phyloP scores from a whole-genome alignment of 2,329 filamentous ascomycete genomes.

The Phialemonium atrogriseum region DNA sequence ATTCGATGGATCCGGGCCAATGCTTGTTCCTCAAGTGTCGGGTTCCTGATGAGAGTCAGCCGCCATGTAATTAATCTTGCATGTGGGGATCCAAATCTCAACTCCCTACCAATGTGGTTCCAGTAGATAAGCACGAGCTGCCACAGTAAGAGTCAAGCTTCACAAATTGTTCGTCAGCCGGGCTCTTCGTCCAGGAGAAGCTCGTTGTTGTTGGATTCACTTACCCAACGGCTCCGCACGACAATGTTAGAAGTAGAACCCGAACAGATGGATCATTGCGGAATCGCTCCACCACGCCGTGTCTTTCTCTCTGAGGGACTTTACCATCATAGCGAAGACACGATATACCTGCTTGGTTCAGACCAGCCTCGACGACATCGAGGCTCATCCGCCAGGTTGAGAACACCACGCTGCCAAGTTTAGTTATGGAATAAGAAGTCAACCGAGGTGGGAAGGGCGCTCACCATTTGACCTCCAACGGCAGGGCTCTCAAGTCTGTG shows the following conservation, averaged over 20 bases:
- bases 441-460: background rate
- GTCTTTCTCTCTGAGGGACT: constrained; percentile 31
- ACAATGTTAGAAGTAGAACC: constrained; percentile 39
- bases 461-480: constrained; percentile 25
- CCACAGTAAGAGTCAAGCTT: constrained; percentile 38
- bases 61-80: background rate
- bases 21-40: constrained; percentile 21
- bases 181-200: accelerated
- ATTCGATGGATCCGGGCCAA: constrained; percentile 19
- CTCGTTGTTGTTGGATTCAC: constrained; percentile 4
- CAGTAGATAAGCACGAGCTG: constrained; percentile 38
- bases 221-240: constrained; percentile 44
- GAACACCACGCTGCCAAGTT: constrained; percentile 34
- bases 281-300: constrained; percentile 31
- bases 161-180: background rate
- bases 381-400: constrained; percentile 42
- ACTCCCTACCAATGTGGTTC: constrained; percentile 36
- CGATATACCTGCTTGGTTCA: constrained; percentile 24
- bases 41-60: constrained; percentile 14
- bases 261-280: constrained; percentile 23
- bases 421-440: constrained; percentile 2
- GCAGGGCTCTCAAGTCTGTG: constrained; percentile 18
- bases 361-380: constrained; percentile 31
- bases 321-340: constrained; percentile 39
- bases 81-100: background rate